phyloP scores from a whole-genome alignment of 352 stramenopile species.

The Pythium apleroticum region DNA sequence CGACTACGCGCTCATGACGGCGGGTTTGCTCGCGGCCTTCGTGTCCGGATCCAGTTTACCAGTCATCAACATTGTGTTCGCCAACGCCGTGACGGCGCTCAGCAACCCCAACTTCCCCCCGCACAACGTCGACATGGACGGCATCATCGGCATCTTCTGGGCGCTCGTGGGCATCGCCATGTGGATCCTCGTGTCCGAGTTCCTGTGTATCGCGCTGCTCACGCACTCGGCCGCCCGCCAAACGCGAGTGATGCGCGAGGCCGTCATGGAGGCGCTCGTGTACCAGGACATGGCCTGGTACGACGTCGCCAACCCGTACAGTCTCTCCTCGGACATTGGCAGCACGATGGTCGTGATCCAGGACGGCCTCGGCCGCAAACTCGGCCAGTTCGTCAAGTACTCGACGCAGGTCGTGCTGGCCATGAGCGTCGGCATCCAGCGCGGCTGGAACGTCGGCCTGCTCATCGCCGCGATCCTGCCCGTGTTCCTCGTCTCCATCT shows the following conservation, averaged over 20 bases:
- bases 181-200: slow-evolving; percentile 28
- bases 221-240: slow-evolving; percentile 25
- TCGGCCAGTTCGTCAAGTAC: slow-evolving; percentile 38
- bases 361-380: slow-evolving; percentile 30
- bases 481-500: slow-evolving; percentile 30
- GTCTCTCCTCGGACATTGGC: slow-evolving; percentile 46
- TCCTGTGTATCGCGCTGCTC: slow-evolving; percentile 26
- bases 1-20: slow-evolving; percentile 25
- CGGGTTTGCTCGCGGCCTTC: slow-evolving; percentile 22
- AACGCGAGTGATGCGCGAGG: slow-evolving; percentile 27
- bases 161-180: slow-evolving; percentile 25
- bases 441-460: slow-evolving; percentile 43
- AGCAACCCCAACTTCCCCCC: slow-evolving; percentile 19
- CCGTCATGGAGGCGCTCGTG: slow-evolving; percentile 24
- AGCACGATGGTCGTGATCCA: slow-evolving; percentile 40
- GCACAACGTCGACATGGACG: slow-evolving; percentile 28
- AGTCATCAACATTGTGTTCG: slow-evolving; percentile 28
- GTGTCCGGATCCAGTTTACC: slow-evolving; percentile 26
- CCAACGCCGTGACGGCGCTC: slow-evolving; percentile 26
- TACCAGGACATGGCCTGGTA: slow-evolving; percentile 23
- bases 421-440: slow-evolving; percentile 41
- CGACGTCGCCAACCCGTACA: slow-evolving; percentile 22
- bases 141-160: slow-evolving; percentile 21
- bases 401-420: slow-evolving; percentile 37
- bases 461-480: slow-evolving; percentile 36